phyloP scores from a whole-genome alignment of 148 eudicot genomes.

The Pharnaceum exiguum region DNA sequence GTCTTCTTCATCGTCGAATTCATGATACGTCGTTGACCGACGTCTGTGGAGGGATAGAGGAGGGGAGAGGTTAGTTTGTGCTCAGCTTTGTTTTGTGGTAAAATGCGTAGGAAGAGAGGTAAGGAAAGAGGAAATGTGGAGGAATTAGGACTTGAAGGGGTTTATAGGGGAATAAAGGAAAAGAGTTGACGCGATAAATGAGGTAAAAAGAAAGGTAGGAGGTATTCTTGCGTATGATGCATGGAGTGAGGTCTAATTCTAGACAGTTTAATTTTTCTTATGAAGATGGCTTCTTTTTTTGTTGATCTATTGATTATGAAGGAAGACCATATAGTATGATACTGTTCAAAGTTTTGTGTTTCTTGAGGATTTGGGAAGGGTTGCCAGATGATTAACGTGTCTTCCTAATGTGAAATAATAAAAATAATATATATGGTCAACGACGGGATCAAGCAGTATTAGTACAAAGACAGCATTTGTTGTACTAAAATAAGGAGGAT shows the following conservation, averaged over 20 bases:
- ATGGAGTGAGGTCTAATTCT: constrained; percentile 14
- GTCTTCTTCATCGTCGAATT: too few relatives aligned
- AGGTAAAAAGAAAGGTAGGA: constrained; percentile 2
- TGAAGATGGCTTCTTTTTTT: constrained; percentile 1
- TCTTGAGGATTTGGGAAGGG: constrained; percentile 5
- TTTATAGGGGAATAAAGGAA: constrained; percentile 12
- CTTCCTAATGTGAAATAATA: too few relatives aligned
- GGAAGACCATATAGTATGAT: too few relatives aligned
- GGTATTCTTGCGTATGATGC: neutral
- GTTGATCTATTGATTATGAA: too few relatives aligned
- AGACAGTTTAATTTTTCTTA: neutral
- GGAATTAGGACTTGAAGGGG: neutral
- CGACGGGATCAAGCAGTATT: too few relatives aligned
- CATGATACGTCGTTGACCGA: too few relatives aligned
- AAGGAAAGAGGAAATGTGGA: neutral
- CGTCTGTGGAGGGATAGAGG: too few relatives aligned
- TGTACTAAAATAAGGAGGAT: too few relatives aligned
- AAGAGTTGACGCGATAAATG: constrained; percentile 14
- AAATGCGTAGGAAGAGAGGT: neutral
- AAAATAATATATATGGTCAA: too few relatives aligned
- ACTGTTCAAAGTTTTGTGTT: constrained; percentile 8
- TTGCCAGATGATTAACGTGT: constrained; percentile 13
- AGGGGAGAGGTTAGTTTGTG: too few relatives aligned
- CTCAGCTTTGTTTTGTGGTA: too few relatives aligned
- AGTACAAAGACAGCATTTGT: too few relatives aligned